Evolutionary conservation across 2,329 filamentous ascomycete genomes (phyloP), one percentile per base, ranked within the genome.

Genomic region (Penicillium sp.): DNA sequence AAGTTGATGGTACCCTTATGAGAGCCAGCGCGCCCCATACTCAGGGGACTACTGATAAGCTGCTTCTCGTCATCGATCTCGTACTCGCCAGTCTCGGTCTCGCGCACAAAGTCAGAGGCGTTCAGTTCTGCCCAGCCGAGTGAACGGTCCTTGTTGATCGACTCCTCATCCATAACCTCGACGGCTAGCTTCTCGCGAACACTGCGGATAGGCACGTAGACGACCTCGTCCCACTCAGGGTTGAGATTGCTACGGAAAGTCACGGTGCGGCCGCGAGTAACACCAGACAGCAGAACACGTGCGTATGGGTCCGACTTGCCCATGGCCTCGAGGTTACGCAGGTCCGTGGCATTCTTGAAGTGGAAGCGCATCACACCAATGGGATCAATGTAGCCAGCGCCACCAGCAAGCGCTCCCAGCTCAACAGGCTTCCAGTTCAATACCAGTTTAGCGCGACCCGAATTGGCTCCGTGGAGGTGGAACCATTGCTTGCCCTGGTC

Each of bases 281-380:
- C 83, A 37, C 93, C 91, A 39, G 90, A 95, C 6, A 96, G 78
- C 43, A 96, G 70, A 1, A 97, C 86, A 34, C 91, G 85, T 18
- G 84, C 87, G 61, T 98, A 98, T 0, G 93, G 89, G 68, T 98
- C 94, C 0, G 93, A 97, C 70, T 97, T 97, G 70, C 93, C 93
- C 68, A 98, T 81, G 2, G 89, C 88, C 70, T 98, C 93, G 43
- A 96, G 79, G 67, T 98, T 98, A 49, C 89, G 87, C 35, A 98
- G 78, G 59, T 90, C 82, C 40, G 77, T 80, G 24, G 89, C 93
- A 61, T 81, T 84, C 72, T 87, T 81, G 75, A 97, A 91, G 69
- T 98, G 90, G 56, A 98, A 77, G 52, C 93, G 85, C 82, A 97
- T 88, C 18, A 98, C 89, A 70, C 93, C 93, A 55, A 98, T 87